Conservation (phyloP, 306 rosid species). For the Corylus heterophylla region DNA sequence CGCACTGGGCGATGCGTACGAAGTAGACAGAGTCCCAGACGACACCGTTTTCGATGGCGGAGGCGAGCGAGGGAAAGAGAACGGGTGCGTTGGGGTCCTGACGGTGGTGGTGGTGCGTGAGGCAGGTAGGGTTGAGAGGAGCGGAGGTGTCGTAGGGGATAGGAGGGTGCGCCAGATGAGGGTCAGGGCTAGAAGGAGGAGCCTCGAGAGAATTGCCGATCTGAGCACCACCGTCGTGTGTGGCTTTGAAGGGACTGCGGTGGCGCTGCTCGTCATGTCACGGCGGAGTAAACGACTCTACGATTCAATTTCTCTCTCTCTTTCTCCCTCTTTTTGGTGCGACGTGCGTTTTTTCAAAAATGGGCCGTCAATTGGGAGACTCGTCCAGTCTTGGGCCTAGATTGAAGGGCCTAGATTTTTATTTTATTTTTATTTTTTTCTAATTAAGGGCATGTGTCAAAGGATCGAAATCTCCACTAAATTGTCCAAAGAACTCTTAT, state of each 20-base stretch:
- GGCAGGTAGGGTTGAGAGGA: constrained; percentile 56
- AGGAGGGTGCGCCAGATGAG: constrained; percentile 53
- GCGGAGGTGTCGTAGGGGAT: constrained; percentile 89
- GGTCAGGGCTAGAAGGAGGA: constrained; percentile 50
- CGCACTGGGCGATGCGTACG: constrained; percentile 70
- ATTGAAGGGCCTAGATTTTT: too few relatives aligned
- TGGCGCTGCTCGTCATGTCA: constrained; percentile 15
- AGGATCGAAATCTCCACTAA: too few relatives aligned
- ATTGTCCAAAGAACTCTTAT: too few relatives aligned
- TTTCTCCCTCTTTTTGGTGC: too few relatives aligned
- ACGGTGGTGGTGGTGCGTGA: constrained; percentile 5
- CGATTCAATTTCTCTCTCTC: too few relatives aligned
- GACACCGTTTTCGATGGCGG: constrained; percentile 61
- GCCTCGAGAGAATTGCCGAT: constrained; percentile 60
- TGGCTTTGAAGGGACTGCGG: constrained; percentile 13
- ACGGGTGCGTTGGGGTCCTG: neutral
- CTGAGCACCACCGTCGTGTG: constrained; percentile 40
- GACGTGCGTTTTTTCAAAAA: too few relatives aligned
- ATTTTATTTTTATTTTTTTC: too few relatives aligned
- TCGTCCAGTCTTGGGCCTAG: too few relatives aligned
- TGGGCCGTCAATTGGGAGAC: too few relatives aligned
- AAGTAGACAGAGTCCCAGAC: constrained; percentile 92
- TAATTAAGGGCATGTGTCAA: too few relatives aligned
- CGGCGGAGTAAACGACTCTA: neutral
- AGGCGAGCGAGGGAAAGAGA: constrained; percentile 40